Evolutionary conservation across 306 rosid genomes (phyloP).

Genomic region (Erythrophleum fordii): DNA sequence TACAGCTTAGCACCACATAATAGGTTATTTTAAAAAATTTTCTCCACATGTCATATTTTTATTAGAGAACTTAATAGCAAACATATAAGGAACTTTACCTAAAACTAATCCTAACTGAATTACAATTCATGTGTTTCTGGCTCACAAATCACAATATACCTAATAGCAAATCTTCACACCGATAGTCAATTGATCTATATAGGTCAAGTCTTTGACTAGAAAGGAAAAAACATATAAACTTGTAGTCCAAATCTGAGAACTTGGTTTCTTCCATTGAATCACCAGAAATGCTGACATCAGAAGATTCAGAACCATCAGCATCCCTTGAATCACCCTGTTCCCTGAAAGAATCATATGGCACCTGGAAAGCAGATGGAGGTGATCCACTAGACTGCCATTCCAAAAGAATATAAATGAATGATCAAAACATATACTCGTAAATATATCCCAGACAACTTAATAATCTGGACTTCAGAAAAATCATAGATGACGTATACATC

Average conservation of each 20-base stretch:
- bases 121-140: conserved; percentile 19
- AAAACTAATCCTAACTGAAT: background rate
- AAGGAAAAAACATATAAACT: conserved; percentile 81
- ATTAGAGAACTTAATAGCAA: background rate
- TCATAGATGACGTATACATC: conserved; percentile 21
- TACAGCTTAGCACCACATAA: background rate
- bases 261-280: conserved; percentile 46
- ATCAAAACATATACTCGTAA: conserved; percentile 23
- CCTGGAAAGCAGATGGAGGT: conserved; percentile 92
- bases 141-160: conserved; percentile 51
- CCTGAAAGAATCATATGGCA: conserved; percentile 84
- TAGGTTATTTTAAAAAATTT: background rate
- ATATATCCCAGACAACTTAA: conserved; percentile 31
- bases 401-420: conserved; percentile 42
- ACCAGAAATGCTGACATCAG: conserved; percentile 41
- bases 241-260: conserved; percentile 70
- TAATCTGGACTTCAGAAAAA: conserved; percentile 11
- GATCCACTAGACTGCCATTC: conserved; percentile 94
- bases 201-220: conserved; percentile 75
- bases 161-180: conserved; percentile 89
- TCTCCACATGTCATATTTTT: background rate
- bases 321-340: conserved; percentile 50
- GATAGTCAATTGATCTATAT: conserved; percentile 71
- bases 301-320: conserved; percentile 45
- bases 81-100: background rate